Conservation (phyloP, 1,284 basidiomycete species). For the Xerocomus amazonicus region DNA sequence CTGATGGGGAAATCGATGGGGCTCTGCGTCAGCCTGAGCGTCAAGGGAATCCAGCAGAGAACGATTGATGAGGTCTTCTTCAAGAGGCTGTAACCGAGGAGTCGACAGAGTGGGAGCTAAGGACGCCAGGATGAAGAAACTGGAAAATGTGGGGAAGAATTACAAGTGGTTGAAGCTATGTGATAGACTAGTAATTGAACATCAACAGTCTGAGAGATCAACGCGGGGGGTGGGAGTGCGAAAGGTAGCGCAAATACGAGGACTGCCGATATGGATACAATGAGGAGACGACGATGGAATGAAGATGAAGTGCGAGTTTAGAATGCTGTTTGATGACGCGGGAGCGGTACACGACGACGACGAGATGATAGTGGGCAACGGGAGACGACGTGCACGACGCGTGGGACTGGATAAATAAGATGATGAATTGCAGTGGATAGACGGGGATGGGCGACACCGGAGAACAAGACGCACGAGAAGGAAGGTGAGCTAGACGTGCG, state of each 20-base stretch:
- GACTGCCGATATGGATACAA: conserved; percentile 38
- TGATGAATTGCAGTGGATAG: conserved; percentile 15
- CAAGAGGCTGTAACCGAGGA: conserved; percentile 45
- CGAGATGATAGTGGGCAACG: conserved; percentile 19
- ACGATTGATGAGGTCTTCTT: conserved; percentile 81
- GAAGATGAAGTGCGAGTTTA: conserved; percentile 23
- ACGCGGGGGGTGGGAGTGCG: conserved; percentile 18
- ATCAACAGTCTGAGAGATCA: conserved; percentile 35
- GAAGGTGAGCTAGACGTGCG: conserved; percentile 26
- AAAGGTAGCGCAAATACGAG: conserved; percentile 30
- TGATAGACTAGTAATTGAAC: conserved; percentile 33
- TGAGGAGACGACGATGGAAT: conserved; percentile 22
- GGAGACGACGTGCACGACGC: conserved; percentile 35
- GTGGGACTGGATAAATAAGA: conserved; percentile 36
- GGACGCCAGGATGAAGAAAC: conserved; percentile 62
- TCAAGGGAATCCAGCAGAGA: conserved; percentile 76
- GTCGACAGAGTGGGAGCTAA: conserved; percentile 54
- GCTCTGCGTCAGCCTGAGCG: conserved; percentile 76
- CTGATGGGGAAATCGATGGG: conserved; percentile 38
- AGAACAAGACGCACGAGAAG: conserved; percentile 24
- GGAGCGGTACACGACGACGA: conserved; percentile 20
- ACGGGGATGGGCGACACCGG: conserved; percentile 20
- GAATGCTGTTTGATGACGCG: conserved; percentile 21
- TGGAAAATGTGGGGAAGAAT: conserved; percentile 25
- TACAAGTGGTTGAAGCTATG: conserved; percentile 31